Evolutionary conservation across 2,329 filamentous ascomycete genomes (phyloP).

Genomic region (Microsporum ferrugineum): DNA sequence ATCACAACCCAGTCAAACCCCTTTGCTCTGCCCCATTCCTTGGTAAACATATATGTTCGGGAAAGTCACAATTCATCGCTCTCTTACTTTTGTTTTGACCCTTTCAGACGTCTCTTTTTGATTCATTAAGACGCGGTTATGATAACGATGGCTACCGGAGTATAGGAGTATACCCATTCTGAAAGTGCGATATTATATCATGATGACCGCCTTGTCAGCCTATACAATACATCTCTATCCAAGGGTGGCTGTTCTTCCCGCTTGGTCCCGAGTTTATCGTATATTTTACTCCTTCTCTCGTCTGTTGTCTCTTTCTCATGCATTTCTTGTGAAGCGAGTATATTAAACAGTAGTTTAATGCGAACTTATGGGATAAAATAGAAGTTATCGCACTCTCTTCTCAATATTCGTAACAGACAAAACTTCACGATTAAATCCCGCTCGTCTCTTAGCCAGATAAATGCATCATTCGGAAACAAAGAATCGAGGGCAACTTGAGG

Average conservation of each 20-base stretch:
- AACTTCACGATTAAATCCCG: neutral
- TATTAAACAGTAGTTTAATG: neutral
- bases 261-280: neutral
- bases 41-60: constrained; percentile 1
- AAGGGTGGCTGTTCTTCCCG: neutral
- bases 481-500: neutral
- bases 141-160: neutral
- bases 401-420: neutral
- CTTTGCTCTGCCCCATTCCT: neutral
- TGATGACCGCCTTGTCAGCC: neutral
- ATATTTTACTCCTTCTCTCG: neutral
- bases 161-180: neutral
- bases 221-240: neutral
- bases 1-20: neutral
- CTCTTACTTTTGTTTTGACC: neutral
- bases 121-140: neutral
- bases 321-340: neutral
- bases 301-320: neutral
- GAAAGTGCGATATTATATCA: neutral
- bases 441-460: neutral
- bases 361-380: neutral
- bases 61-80: neutral
- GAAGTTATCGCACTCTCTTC: neutral
- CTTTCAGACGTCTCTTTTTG: neutral
- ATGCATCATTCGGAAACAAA: neutral